Conservation (phyloP, 1,139 yeast species). For the Zygosaccharomyces pseudobailii region DNA sequence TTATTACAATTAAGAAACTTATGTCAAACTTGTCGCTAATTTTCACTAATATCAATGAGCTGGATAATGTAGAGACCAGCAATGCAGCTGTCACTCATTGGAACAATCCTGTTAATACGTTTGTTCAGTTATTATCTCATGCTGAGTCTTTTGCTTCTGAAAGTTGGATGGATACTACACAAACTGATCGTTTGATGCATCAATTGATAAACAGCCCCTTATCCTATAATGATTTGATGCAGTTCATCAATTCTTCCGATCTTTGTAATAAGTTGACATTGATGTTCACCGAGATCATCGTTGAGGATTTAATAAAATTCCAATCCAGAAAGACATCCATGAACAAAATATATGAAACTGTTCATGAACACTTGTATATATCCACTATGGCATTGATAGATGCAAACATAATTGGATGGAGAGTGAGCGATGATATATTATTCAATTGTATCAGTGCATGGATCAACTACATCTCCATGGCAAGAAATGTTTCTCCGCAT, state of each 20-base stretch:
- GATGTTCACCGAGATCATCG: constrained; percentile 46
- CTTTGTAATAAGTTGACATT: constrained; percentile 29
- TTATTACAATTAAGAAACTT: constrained; percentile 41
- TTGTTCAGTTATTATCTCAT: constrained; percentile 25
- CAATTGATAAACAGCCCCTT: constrained; percentile 16
- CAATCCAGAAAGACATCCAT: constrained; percentile 27
- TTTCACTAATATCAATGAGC: constrained; percentile 38
- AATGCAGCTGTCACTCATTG: constrained; percentile 26
- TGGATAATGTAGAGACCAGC: constrained; percentile 7
- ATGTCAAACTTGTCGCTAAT: constrained; percentile 53
- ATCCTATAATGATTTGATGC: constrained; percentile 27
- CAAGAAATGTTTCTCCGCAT: constrained; percentile 37
- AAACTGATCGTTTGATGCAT: constrained; percentile 12
- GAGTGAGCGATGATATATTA: constrained; percentile 19
- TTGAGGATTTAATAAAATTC: constrained; percentile 45
- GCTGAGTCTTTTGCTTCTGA: constrained; percentile 11
- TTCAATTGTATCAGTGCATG: constrained; percentile 38
- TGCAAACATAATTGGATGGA: constrained; percentile 20
- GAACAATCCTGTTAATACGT: constrained; percentile 40
- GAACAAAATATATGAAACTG: constrained; percentile 26
- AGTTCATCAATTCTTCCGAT: constrained; percentile 22
- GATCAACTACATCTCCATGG: constrained; percentile 41
- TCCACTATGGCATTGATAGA: constrained; percentile 32
- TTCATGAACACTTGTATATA: constrained; percentile 31
- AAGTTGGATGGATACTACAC: constrained; percentile 12